A percentile compares a stretch with the other conserved stretches of the same genome.
These are phyloP conservation scores for Phytomonas sp. DNA, from an alignment of 208 protist species.

Conservation along the genomic window DNA sequence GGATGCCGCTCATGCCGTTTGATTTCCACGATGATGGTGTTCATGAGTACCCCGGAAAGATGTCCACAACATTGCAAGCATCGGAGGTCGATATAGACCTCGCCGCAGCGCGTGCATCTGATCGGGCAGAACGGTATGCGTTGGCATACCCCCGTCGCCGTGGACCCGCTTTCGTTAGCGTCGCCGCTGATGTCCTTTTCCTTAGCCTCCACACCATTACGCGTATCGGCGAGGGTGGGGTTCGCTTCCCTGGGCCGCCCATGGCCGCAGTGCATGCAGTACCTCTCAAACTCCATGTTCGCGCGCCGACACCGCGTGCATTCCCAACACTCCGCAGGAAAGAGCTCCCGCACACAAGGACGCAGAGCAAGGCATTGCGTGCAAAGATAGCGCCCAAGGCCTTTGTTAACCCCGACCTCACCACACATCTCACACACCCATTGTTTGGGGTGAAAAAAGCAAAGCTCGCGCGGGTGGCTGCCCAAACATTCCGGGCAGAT, in stretches of 20 bases:
- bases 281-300: slow-evolving; percentile 72
- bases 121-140: slow-evolving; percentile 54
- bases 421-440: slow-evolving; percentile 67
- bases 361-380: slow-evolving; percentile 54
- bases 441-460: slow-evolving; percentile 19
- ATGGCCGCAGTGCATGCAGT: slow-evolving; percentile 67
- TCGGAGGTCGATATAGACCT: slow-evolving; percentile 59
- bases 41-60: slow-evolving; percentile 24
- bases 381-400: slow-evolving; percentile 78
- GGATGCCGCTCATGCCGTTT: background rate
- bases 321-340: slow-evolving; percentile 55
- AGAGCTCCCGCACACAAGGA: slow-evolving; percentile 35
- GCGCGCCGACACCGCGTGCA: slow-evolving; percentile 45
- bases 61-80: slow-evolving; percentile 63
- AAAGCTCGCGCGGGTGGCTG: slow-evolving; percentile 47
- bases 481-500: slow-evolving; percentile 60
- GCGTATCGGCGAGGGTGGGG: background rate
- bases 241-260: slow-evolving; percentile 1
- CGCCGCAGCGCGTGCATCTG: slow-evolving; percentile 46
- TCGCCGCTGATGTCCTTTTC: background rate
- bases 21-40: slow-evolving; percentile 53
- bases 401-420: slow-evolving; percentile 37
- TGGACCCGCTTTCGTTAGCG: slow-evolving; percentile 1
- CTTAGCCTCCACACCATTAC: background rate
- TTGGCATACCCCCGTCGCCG: slow-evolving; percentile 7